Evolutionary conservation across 148 eudicot species (phyloP).

Genomic region (Dianthus caryophyllus): DNA sequence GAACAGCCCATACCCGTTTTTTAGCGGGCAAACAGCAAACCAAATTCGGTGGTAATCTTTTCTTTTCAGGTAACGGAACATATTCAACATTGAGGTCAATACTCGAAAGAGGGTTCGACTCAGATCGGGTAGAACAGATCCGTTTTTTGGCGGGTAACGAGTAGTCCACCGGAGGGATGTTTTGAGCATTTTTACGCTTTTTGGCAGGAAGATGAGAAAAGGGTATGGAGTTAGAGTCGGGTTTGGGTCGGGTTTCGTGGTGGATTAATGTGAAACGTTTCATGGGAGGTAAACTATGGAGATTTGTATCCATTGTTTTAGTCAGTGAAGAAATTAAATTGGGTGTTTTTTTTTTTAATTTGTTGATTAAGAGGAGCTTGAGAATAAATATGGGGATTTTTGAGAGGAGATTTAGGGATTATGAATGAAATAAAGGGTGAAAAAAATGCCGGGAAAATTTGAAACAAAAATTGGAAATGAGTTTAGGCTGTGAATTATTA

Average conservation of each 20-base stretch:
- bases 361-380: not conserved
- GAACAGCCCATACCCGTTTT: no score
- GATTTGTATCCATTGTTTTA: conserved; percentile 41
- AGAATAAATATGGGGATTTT: not conserved
- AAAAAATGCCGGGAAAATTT: conserved; percentile 2
- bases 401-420: conserved; percentile 4
- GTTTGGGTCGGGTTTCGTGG: conserved; percentile 23
- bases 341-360: not conserved
- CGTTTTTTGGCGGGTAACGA: conserved; percentile 83
- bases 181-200: conserved; percentile 42
- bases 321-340: not conserved
- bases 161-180: conserved; percentile 15
- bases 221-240: not conserved
- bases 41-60: not conserved
- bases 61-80: conserved; percentile 22
- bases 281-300: conserved; percentile 55
- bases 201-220: conserved; percentile 58
- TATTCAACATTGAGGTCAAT: conserved; percentile 32
- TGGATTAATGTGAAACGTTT: conserved; percentile 63
- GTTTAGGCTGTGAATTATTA: no score
- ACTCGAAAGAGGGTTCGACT: conserved; percentile 4
- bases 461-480: not conserved
- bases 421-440: not conserved
- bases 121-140: conserved; percentile 55
- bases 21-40: no score